Evolutionary conservation across 768 basidiomycete genomes (phyloP), one percentile per base, ranked within the genome.

Genomic region (Fomitopsis serialis): DNA sequence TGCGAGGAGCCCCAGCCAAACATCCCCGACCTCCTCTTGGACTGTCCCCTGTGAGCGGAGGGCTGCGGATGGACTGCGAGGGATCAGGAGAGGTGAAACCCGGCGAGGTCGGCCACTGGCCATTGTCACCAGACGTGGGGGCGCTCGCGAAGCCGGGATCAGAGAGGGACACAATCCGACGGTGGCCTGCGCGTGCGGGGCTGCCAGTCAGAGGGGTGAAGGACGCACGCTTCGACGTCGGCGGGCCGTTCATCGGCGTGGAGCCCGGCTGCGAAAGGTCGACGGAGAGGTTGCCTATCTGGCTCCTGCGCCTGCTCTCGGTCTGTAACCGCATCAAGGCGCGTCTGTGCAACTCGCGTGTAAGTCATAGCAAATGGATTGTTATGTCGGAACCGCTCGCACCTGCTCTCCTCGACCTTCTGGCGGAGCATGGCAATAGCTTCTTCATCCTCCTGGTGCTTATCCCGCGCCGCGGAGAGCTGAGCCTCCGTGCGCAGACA

Each of bases 361-460:
- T 45, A 4, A 27, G n/a, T 24, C 7, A 3, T 12, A 36, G 10
- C 9, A 3, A 19, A 8, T 29, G 15, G 15, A 19, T 43, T 23
- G 13, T 4, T 21, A 29, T 12, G 6, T 7, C 22, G 51, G 46
- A 35, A 15, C 59, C 17, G 21, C 11, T 63, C 79, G 21, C 60
- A 88, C 89, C 90, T 79, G 75, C 88, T 90, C 68, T 92, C 90
- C 61, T 92, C 90, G 2, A 92, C 88, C 66, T 92, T 92, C n/a
- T 80, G 75, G 34, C 91, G 79, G 47, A 93, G 72, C 68, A 92
- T 70, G 2, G 73, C 68, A 45, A 93, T 88, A 35, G 87, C 84
- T 55, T 91, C 84, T 62, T 89, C 88, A 52, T 90, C 85, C 45
- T 92, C 89, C 54, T 75, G 79, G 45, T 53, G 61, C 56, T 68